Base-by-base conservation (phyloP, 768 basidiomycete species). In the Sarcomyxa edulis region DNA sequence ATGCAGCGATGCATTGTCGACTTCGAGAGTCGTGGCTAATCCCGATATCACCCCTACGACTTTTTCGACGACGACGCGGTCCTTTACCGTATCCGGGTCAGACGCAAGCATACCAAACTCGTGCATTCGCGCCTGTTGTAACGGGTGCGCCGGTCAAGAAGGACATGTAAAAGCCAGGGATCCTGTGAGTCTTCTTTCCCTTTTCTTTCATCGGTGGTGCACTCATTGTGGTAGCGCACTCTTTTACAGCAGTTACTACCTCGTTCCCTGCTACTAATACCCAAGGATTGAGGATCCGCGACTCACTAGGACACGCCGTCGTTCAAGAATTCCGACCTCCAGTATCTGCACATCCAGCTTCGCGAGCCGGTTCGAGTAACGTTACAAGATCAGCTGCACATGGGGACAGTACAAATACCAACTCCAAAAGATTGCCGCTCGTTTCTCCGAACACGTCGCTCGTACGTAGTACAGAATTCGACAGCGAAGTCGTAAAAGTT, bases 101-200 rank as follows among this genome's bases (percentile, higher is more conserved):
- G 47, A 49, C 53, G 21, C 59, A 60, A 36, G 54, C 60, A 27
- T 77, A 77, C 43, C 77, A 79, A 44, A 81, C 77, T 0, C 82
- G 84, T 52, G 74, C 83, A 10, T 86, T 86, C 50, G 80, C 82
- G 6, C 79, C 83, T 3, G 76, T 78, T 3, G 79, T 84, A 5
- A 85, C 77, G 0, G 84, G 84, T 39, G 81, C 84, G 3, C 81
- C 83, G 2, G 69, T 69, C 12, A 84, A 84, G 62, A 83, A 83
- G 62, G 56, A 58, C 24, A 81, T 83, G 55, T 72, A 62, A 39
- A 11, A 46, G 46, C 41, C 39, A 30, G 16, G 46, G 40, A 11
- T 43, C 46, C 16, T 8, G 29, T 12, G 29, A 37, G 11, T 16
- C 16, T 15, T 26, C 37, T 26, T 29, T 40, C 33, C 27, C 37